Percentiles rank a stretch among this genome's conserved stretches.
These are phyloP conservation scores for Saccharomyces hybrid DNA, from an alignment of 1,139 yeast genomes.

Conservation along the genomic window DNA sequence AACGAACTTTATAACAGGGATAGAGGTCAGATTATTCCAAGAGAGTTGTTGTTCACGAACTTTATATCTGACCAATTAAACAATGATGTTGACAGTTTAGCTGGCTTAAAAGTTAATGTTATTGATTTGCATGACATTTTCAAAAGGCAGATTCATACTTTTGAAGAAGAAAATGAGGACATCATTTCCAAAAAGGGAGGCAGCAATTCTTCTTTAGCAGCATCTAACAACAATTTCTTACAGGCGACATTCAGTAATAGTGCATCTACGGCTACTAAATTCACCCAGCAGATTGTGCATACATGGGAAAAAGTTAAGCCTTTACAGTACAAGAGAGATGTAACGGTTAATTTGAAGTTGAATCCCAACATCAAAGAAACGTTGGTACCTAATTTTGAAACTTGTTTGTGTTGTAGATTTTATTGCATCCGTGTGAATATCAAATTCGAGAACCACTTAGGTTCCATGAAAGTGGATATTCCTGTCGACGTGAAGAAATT, in stretches of 20 bases:
- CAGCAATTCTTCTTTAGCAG: constrained; percentile 4
- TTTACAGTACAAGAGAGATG: constrained; percentile 15
- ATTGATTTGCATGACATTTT: constrained; percentile 18
- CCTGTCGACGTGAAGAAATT: constrained; percentile 34
- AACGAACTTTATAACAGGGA: constrained; percentile 17
- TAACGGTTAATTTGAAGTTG: constrained; percentile 27
- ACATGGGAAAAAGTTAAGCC: constrained; percentile 21
- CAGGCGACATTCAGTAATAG: constrained; percentile 1
- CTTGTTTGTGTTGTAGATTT: constrained; percentile 46
- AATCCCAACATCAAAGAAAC: constrained; percentile 34
- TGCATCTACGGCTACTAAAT: constrained; percentile 11
- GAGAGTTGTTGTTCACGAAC: constrained; percentile 20
- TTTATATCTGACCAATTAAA: constrained; percentile 20
- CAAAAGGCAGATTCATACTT: constrained; percentile 23
- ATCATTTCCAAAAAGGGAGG: constrained; percentile 5
- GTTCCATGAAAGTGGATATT: constrained; percentile 28
- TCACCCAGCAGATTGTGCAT: constrained; percentile 17
- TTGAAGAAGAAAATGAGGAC: constrained; percentile 7
- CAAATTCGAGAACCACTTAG: constrained; percentile 30
- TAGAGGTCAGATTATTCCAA: constrained; percentile 8
- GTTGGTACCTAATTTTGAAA: constrained; percentile 51
- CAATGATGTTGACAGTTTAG: constrained; percentile 24
- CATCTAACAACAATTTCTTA: constrained; percentile 2
- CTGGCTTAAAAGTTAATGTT: constrained; percentile 17
- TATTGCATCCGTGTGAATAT: constrained; percentile 37